A percentile compares a stretch with the other conserved stretches of the same genome.
Evolutionary conservation across 2,329 filamentous ascomycete species (phyloP).

Genomic region (Hymenoscyphus infarciens): DNA sequence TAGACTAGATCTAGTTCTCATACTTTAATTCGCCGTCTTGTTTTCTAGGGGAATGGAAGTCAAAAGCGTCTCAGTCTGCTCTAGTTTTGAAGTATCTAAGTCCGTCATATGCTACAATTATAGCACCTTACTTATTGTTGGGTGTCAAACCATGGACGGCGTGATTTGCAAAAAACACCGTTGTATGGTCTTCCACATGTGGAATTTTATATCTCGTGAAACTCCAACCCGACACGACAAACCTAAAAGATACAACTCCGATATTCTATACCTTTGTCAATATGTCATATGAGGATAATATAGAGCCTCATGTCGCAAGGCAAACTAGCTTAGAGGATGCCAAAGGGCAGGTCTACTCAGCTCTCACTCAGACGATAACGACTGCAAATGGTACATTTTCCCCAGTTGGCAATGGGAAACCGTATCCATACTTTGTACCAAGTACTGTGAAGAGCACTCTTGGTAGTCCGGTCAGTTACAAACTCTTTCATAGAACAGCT

Average conservation of each 20-base stretch:
- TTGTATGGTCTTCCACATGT: neutral
- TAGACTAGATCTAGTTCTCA: neutral
- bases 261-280: neutral
- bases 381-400: constrained; percentile 2
- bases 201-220: neutral
- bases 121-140: neutral
- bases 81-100: no score
- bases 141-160: no score
- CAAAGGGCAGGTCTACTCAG: constrained; percentile 14
- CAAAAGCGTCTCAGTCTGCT: neutral
- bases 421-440: constrained; percentile 20
- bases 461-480: constrained; percentile 26
- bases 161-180: neutral
- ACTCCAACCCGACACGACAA: neutral
- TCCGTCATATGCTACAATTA: neutral
- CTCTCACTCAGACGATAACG: constrained; percentile 13
- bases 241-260: neutral
- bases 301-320: constrained; percentile 16
- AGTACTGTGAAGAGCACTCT: constrained; percentile 24
- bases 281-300: constrained; percentile 18
- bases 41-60: neutral
- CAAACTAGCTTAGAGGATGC: constrained; percentile 20
- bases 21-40: no score
- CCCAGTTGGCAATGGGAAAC: neutral
- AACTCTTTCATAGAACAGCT: neutral